Base-by-base conservation (phyloP, 1,139 yeast species). In the Yamadazyma buinensis region DNA sequence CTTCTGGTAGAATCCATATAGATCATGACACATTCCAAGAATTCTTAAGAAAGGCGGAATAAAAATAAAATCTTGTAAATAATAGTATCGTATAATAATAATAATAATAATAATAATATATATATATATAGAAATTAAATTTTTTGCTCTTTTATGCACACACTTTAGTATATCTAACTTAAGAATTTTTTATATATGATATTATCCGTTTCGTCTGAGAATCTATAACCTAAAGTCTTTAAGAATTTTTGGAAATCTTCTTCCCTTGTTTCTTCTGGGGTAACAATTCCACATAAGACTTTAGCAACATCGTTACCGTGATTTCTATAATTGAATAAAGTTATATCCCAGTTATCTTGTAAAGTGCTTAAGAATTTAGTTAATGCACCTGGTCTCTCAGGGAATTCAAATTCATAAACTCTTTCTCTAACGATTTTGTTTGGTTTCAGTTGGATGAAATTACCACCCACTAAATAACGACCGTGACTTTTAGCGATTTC, bases 401-500 rank as follows among this genome's bases (percentile, higher is more conserved):
- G 99, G 68, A 92, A 94, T 59, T 88, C 97, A 52, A 92, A 92
- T 36, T 84, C 76, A 48, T 80, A 77, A 30, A 92, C 62, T 49
- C 83, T 78, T 59, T 92, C 99, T 44, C 84, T 72, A 21, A 75
- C 67, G 11, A 82, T 77, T 34, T 58, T 55, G 12, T 46, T 47
- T n/a, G 62, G 57, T 31, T 44, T 46, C 30, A 26, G 28, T 7
- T 36, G 40, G 19, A 35, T 34, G 31, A 42, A 43, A 28, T 42
- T 41, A 38, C 98, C 98, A 38, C 98, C 98, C 19, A 92, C 95
- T 44, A 92, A 69, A 57, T 94, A 94, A 57, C 99, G 77, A 27
- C 97, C 97, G 52, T 92, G 99, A 15, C 92, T 77, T 60, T 92
- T 92, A 28, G 98, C 98, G 65, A 92, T 73, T 58, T 90, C 97